A percentile compares a stretch with the other conserved stretches of the same genome.
These are phyloP conservation scores for Verticillium isaacii DNA, from an alignment of 2,329 filamentous ascomycete species.

Conservation along the genomic window DNA sequence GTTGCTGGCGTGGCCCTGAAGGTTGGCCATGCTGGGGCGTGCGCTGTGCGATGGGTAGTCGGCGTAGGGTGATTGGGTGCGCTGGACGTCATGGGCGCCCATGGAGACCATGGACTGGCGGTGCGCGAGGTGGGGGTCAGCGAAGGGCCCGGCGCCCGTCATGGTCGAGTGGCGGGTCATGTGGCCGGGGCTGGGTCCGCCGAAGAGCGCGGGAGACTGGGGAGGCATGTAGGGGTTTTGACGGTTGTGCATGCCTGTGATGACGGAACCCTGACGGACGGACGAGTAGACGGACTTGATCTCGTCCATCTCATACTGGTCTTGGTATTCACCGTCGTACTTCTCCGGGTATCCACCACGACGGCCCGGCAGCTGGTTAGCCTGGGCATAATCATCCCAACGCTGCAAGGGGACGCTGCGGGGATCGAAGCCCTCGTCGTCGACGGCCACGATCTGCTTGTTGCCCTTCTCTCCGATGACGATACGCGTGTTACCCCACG, in stretches of 20 bases:
- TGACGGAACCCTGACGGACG: constrained; percentile 79
- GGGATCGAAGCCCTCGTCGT: constrained; percentile 83
- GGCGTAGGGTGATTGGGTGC: constrained; percentile 54
- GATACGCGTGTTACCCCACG: constrained; percentile 97
- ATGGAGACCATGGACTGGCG: constrained; percentile 72
- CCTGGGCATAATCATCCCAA: constrained; percentile 91
- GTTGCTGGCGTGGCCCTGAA: constrained; percentile 38
- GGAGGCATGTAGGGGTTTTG: constrained; percentile 73
- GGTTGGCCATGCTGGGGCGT: constrained; percentile 59
- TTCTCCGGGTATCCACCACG: constrained; percentile 70
- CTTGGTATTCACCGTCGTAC: constrained; percentile 59
- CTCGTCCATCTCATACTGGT: constrained; percentile 94
- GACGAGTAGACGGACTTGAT: constrained; percentile 96
- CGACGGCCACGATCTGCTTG: constrained; percentile 84
- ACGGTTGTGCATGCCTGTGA: constrained; percentile 74
- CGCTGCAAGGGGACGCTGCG: constrained; percentile 88
- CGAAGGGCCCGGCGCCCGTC: constrained; percentile 35
- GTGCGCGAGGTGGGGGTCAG: constrained; percentile 49
- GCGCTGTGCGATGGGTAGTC: constrained; percentile 38
- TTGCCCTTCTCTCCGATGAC: constrained; percentile 91
- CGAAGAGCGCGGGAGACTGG: constrained; percentile 71
- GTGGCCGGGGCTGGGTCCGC: constrained; percentile 32
- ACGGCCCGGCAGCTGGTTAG: constrained; percentile 86
- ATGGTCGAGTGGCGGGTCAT: constrained; percentile 38
- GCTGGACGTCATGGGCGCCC: constrained; percentile 40